Conservation (phyloP, 768 basidiomycete genomes). For the Cubamyces lactineus region DNA sequence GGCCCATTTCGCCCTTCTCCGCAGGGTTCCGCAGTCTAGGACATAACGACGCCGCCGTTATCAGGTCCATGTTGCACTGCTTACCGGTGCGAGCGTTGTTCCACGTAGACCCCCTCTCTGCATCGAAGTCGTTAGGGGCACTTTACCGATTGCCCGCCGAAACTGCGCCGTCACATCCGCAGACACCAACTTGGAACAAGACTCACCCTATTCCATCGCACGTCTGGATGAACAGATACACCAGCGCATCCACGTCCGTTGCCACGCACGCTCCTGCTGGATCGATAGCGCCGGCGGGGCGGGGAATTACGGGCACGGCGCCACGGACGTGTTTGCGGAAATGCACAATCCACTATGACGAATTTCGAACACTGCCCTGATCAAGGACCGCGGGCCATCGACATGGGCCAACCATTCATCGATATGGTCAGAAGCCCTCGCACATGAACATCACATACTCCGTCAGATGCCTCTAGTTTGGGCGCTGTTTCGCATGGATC, state of each 20-base stretch:
- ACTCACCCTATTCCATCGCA: not conserved
- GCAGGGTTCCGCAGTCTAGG: constrained; percentile 3
- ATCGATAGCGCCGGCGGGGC: not conserved
- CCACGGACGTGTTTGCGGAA: not conserved
- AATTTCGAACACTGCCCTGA: not conserved
- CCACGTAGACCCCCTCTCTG: not conserved
- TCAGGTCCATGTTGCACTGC: constrained; percentile 16
- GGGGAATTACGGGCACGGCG: not conserved
- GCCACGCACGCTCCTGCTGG: no score
- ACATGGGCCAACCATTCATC: not conserved
- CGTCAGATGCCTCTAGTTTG: no score
- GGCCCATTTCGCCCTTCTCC: constrained; percentile 2
- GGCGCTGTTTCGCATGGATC: no score
- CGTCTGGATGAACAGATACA: no score
- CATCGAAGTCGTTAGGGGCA: not conserved
- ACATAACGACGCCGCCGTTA: constrained; percentile 4
- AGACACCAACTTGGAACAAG: not conserved
- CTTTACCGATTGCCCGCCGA: not conserved
- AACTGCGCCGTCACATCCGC: not conserved
- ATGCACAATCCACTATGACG: not conserved
- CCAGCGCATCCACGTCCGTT: no score
- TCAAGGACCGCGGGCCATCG: not conserved
- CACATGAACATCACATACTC: not conserved
- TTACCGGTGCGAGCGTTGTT: not conserved
- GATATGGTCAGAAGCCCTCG: not conserved